Percentiles rank a stretch among this genome's conserved stretches.
Evolutionary conservation across 2,329 filamentous ascomycete genomes (phyloP).

Genomic region (Paraconiothyrium brasiliense): DNA sequence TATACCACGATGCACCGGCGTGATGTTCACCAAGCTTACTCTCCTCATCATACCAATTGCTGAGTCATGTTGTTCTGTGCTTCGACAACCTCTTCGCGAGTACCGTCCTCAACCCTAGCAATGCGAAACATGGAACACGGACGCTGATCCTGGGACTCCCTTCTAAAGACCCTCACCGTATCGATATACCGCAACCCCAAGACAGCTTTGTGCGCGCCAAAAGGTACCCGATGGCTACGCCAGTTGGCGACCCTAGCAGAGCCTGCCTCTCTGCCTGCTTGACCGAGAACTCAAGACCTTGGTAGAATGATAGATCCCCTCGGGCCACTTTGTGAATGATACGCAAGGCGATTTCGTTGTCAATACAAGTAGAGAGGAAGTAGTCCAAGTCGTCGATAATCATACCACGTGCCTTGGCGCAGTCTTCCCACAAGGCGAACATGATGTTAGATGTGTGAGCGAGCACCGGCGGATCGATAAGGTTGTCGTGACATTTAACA

Average conservation of each 20-base stretch:
- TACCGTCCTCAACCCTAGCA: background rate
- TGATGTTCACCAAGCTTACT: background rate
- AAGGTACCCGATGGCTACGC: background rate
- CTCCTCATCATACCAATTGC: background rate
- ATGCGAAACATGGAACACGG: background rate
- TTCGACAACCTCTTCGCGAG: background rate
- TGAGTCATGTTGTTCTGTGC: background rate
- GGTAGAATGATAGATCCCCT: background rate
- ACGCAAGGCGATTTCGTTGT: background rate
- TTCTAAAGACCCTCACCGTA: background rate
- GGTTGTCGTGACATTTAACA: background rate
- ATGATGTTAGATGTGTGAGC: background rate
- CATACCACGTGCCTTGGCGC: background rate
- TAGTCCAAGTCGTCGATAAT: background rate
- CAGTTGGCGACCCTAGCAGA: conserved; percentile 3
- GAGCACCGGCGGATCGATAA: background rate
- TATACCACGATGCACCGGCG: background rate
- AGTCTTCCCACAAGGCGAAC: background rate
- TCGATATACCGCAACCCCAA: background rate
- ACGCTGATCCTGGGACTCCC: background rate
- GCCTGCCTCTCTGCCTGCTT: background rate
- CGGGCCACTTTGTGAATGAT: background rate
- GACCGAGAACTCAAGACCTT: background rate
- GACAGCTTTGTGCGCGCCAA: background rate
- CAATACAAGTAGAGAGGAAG: background rate